Conservation (phyloP, 2,329 filamentous ascomycete species). For the Parafenestella ontariensis region DNA sequence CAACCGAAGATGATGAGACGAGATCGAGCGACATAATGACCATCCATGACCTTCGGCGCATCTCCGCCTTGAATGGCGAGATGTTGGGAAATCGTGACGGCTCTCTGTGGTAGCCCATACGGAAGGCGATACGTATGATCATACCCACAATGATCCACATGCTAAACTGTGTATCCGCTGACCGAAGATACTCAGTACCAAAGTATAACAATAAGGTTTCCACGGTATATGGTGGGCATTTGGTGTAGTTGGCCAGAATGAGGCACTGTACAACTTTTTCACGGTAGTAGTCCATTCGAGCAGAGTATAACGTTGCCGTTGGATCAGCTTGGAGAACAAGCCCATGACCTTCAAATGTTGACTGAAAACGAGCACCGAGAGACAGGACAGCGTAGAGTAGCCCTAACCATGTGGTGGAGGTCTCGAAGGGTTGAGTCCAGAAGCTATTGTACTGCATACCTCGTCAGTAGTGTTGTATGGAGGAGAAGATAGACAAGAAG, state of each 20-base stretch:
- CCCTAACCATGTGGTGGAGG: slow-evolving; percentile 54
- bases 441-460: slow-evolving; percentile 50
- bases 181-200: slow-evolving; percentile 37
- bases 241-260: slow-evolving; percentile 43
- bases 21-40: slow-evolving; percentile 55
- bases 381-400: slow-evolving; percentile 53
- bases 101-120: slow-evolving; percentile 55
- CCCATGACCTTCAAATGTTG: slow-evolving; percentile 18
- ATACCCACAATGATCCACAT: slow-evolving; percentile 39
- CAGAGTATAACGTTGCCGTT: slow-evolving; percentile 21
- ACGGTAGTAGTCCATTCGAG: slow-evolving; percentile 38
- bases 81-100: slow-evolving; percentile 46
- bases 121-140: slow-evolving; percentile 42
- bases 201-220: slow-evolving; percentile 42
- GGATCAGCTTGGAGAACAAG: slow-evolving; percentile 5
- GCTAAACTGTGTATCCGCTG: slow-evolving; percentile 38
- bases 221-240: slow-evolving; percentile 44
- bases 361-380: slow-evolving; percentile 34
- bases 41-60: slow-evolving; percentile 68
- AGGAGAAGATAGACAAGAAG: not conserved
- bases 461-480: slow-evolving; percentile 6
- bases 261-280: slow-evolving; percentile 43
- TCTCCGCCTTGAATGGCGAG: slow-evolving; percentile 64
- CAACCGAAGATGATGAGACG: slow-evolving; percentile 47
- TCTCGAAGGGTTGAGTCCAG: slow-evolving; percentile 50